Base-by-base conservation (phyloP, 1,284 basidiomycete species). In the Ganoderma sp. region DNA sequence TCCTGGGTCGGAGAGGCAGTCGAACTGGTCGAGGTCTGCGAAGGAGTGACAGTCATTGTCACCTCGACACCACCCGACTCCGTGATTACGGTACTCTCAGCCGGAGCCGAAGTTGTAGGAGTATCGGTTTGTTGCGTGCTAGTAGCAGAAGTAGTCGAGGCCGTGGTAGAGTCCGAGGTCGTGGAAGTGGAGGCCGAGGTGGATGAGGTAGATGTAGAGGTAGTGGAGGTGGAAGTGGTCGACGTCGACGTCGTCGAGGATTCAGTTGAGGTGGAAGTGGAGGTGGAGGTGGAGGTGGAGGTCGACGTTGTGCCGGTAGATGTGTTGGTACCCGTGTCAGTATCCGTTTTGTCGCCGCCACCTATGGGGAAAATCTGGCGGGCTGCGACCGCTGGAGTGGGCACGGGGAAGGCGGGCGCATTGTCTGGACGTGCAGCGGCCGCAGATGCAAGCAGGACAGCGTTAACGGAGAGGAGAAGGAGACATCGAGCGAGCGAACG, bases 41-140 rank as follows among this genome's bases (percentile, higher is more conserved):
- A 52, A 7, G 73, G 63, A 2, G 72, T 64, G 6, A 71, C 66
- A 17, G 75, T 67, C 42, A 75, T 57, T 37, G 78, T 71, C 25
- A 69, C 64, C 5, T 72, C 67, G 37, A 76, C 68, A 50, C 76
- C 79, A 50, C 71, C 71, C 0, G 70, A 61, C 37, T 75, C 65
- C 12, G 71, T 80, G 7, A 72, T 68, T 57, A 74, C 22, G 2
- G 73, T 45, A 8, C 43, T 62, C 9, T 71, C 71, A 17, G 63
- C 48, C 14, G 62, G 17, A n/a, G 68, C 58, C 2, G 65, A 54
- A 6, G 58, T 14, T n/a, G 72, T 15, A 60, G 12, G 1, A 67
- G 61, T 34, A 3, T 50, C 25, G 12, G 28, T 59, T 9, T 19
- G 37, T 34, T 41, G 15, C 15, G 63, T 45, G 34, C 73, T 71